A percentile compares a stretch with the other conserved stretches of the same genome.
phyloP scores from a whole-genome alignment of 2,329 filamentous ascomycete species.

The Salinomyces thailandicus region DNA sequence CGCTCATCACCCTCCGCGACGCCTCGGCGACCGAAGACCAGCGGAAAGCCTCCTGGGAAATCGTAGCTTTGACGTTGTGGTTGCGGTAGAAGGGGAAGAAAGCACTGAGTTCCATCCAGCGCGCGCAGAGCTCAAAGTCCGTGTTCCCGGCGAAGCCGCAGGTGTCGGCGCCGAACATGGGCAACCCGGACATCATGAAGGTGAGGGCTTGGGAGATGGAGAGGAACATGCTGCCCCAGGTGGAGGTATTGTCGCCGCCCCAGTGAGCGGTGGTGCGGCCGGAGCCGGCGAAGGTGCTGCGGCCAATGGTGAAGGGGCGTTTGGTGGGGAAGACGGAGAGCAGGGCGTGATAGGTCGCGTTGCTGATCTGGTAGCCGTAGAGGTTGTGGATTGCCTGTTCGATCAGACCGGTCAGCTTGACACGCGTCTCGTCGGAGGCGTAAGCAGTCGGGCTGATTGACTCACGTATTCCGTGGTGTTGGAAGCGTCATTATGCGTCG shows the following conservation, averaged over 20 bases:
- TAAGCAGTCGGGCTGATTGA: background rate
- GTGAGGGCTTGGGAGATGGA: constrained; percentile 11
- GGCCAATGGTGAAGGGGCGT: constrained; percentile 19
- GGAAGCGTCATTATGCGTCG: constrained; percentile 15
- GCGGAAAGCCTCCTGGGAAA: constrained; percentile 55
- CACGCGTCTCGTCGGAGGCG: too few relatives aligned
- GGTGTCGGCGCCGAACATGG: constrained; percentile 22
- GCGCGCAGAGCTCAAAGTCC: constrained; percentile 19
- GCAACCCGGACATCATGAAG: constrained; percentile 19
- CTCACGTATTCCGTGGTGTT: constrained; percentile 13
- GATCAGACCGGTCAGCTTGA: background rate
- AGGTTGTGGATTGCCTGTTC: constrained; percentile 21
- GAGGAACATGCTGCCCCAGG: constrained; percentile 19
- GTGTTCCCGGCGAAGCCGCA: constrained; percentile 22
- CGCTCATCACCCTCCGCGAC: constrained; percentile 51
- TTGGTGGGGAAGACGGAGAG: constrained; percentile 15
- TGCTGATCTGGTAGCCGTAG: constrained; percentile 15
- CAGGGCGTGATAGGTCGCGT: constrained; percentile 20
- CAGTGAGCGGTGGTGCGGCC: constrained; percentile 17
- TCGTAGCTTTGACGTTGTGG: constrained; percentile 52
- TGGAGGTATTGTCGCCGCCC: constrained; percentile 21
- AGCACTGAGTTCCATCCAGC: constrained; percentile 37
- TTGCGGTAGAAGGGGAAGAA: constrained; percentile 69
- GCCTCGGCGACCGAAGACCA: constrained; percentile 56
- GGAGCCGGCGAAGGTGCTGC: constrained; percentile 16